Percentiles rank a stretch among this genome's conserved stretches.
phyloP scores from a whole-genome alignment of 495 filamentous ascomycete genomes.

The Talaromyces adpressus region DNA sequence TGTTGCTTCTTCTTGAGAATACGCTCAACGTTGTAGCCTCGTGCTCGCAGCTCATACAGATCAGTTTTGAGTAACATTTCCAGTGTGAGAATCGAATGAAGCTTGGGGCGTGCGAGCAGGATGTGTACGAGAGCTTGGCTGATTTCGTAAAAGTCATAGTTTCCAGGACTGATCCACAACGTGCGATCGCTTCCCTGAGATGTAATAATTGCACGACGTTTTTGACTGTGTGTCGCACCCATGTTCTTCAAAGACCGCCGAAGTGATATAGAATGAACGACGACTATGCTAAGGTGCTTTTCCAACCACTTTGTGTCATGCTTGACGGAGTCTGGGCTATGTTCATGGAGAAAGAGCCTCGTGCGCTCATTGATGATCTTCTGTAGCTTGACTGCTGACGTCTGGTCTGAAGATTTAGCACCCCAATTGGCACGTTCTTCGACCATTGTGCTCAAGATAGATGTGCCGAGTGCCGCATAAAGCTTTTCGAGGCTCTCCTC shows the following conservation, averaged over 20 bases:
- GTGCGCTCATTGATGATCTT: slow-evolving; percentile 79
- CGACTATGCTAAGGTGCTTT: slow-evolving; percentile 70
- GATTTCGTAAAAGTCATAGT: slow-evolving; percentile 80
- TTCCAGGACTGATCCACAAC: slow-evolving; percentile 53
- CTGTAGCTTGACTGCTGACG: slow-evolving; percentile 49
- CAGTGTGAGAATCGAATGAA: slow-evolving; percentile 76
- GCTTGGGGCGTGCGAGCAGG: slow-evolving; percentile 73
- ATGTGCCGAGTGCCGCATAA: slow-evolving; percentile 52
- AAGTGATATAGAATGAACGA: slow-evolving; percentile 67
- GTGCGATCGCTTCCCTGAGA: slow-evolving; percentile 36
- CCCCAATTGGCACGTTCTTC: slow-evolving; percentile 45
- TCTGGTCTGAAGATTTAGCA: slow-evolving; percentile 43
- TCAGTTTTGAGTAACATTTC: slow-evolving; percentile 83
- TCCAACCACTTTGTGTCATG: slow-evolving; percentile 87
- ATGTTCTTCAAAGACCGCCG: slow-evolving; percentile 64
- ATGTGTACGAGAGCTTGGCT: slow-evolving; percentile 73
- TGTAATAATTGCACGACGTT: slow-evolving; percentile 60
- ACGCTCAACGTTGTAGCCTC: slow-evolving; percentile 91
- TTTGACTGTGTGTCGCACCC: slow-evolving; percentile 57
- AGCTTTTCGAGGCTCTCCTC: slow-evolving; percentile 82
- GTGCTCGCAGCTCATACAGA: slow-evolving; percentile 64
- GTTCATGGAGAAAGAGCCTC: slow-evolving; percentile 80
- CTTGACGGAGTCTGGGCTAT: slow-evolving; percentile 57
- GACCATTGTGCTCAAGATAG: slow-evolving; percentile 35
- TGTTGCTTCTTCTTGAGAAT: slow-evolving; percentile 79